A percentile compares a stretch with the other conserved stretches of the same genome.
Evolutionary conservation across 768 basidiomycete genomes (phyloP).

Genomic region (Mycena albidolilacea): DNA sequence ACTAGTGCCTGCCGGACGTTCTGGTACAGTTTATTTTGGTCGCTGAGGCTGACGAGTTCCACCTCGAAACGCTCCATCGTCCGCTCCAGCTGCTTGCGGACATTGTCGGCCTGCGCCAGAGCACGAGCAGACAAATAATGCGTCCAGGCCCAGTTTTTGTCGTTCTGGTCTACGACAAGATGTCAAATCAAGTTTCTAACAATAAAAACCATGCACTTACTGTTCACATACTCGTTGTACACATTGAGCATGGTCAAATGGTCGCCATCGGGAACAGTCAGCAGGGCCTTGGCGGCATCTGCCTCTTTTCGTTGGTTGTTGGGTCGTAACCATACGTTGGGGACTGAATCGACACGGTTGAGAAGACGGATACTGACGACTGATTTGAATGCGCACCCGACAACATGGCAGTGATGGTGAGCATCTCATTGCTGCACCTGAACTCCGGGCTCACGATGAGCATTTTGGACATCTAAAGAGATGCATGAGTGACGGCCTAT

Average conservation of each 20-base stretch:
- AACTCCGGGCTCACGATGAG: constrained; percentile 96
- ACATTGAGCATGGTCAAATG: constrained; percentile 96
- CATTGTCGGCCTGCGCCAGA: constrained; percentile 93
- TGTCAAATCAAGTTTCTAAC: neutral
- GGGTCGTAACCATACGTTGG: constrained; percentile 95
- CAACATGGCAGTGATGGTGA: constrained; percentile 97
- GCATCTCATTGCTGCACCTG: constrained; percentile 94
- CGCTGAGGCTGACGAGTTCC: constrained; percentile 75
- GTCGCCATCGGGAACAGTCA: constrained; percentile 96
- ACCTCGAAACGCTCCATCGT: constrained; percentile 94
- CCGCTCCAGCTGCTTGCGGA: constrained; percentile 89
- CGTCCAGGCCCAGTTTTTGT: constrained; percentile 92
- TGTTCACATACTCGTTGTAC: constrained; percentile 91
- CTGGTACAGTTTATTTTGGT: constrained; percentile 78
- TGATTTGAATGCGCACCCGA: constrained; percentile 71
- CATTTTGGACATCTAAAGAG: constrained; percentile 86
- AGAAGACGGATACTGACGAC: neutral
- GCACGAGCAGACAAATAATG: constrained; percentile 90
- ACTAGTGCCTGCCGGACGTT: constrained; percentile 89
- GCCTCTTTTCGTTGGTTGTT: constrained; percentile 91
- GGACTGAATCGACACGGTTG: constrained; percentile 63
- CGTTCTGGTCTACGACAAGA: constrained; percentile 70
- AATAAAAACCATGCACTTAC: constrained; percentile 58
- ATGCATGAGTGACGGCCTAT: constrained; percentile 10
- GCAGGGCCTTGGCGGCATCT: constrained; percentile 89